A percentile compares a stretch with the other conserved stretches of the same genome.
phyloP scores from a whole-genome alignment of 2,329 filamentous ascomycete genomes.

The Plectosphaerella sp. region DNA sequence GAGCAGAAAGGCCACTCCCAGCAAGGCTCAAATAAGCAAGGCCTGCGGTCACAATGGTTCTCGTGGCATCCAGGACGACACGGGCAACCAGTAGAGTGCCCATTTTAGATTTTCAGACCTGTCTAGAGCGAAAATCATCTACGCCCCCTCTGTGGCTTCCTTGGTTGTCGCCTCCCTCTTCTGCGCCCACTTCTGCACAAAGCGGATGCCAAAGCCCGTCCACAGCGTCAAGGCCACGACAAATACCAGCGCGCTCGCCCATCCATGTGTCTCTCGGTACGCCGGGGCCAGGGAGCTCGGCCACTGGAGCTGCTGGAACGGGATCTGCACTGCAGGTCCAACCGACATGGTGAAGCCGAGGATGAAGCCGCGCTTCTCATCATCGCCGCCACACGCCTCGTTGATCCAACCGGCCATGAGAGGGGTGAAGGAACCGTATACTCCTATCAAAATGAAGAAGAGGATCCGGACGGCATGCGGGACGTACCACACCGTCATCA shows the following conservation, averaged over 20 bases:
- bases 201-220: slow-evolving; percentile 24
- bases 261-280: slow-evolving; percentile 25
- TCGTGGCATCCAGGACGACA: background rate
- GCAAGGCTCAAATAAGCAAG: background rate
- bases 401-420: slow-evolving; percentile 1
- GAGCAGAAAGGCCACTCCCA: background rate
- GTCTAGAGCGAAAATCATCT: slow-evolving; percentile 25
- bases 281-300: background rate
- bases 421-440: slow-evolving; percentile 36
- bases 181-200: slow-evolving; percentile 15
- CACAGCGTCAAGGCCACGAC: slow-evolving; percentile 27
- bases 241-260: slow-evolving; percentile 24
- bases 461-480: slow-evolving; percentile 31
- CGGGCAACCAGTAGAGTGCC: background rate
- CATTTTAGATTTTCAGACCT: background rate
- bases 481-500: slow-evolving; percentile 32
- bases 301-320: slow-evolving; percentile 1
- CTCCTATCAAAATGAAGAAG: slow-evolving; percentile 31
- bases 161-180: background rate
- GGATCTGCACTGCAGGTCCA: background rate
- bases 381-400: background rate
- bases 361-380: background rate
- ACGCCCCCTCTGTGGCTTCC: slow-evolving; percentile 21
- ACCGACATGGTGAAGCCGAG: background rate
- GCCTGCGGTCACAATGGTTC: background rate